Evolutionary conservation across 1,284 basidiomycete species (phyloP), one percentile per base, ranked within the genome.

Genomic region (Macrocystidia cucumis): DNA sequence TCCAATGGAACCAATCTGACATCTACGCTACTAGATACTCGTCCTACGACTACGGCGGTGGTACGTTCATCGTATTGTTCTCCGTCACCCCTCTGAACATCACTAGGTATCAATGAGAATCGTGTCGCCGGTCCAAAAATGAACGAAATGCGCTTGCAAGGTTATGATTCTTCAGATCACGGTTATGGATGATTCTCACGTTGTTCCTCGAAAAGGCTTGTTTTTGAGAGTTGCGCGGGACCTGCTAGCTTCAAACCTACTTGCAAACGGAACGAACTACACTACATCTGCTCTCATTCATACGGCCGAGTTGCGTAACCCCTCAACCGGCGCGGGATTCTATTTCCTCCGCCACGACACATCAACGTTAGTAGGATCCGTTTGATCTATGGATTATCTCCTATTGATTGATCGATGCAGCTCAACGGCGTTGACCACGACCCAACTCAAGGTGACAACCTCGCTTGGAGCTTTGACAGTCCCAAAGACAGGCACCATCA

Each of bases 141-240:
- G 64, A 69, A 69, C 32, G 72, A 75, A 45, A 67, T 74, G 61
- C 60, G 72, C 37, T 55, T 68, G 8, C 70, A 74, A 57, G 69
- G 68, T 56, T 11, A 18, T 29, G 7, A 9, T 16, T 30, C 9
- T 4, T 18, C 12, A 30, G 17, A 12, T 27, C 11, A 18, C 14
- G 17, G 29, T 9, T 11, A 14, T 30, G 29, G 12, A 16, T 30
- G 17, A 29, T 38, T 18, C 48, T 48, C 9, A 34, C 4, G 2
- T 56, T 59, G n/a, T 52, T 62, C 3, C 47, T 69, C 9, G 56
- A 70, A 5, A 28, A 65, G 66, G 69, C 13, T 52, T 68, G 9
- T 72, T 73, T 51, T 57, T 72, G 7, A 57, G 69, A 41, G 60
- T 71, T 38, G 63, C 68, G 27, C 56, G 63, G 33, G 63, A 72